Conservation (phyloP, 345 rosid species). For the Nephelium lappaceum region DNA sequence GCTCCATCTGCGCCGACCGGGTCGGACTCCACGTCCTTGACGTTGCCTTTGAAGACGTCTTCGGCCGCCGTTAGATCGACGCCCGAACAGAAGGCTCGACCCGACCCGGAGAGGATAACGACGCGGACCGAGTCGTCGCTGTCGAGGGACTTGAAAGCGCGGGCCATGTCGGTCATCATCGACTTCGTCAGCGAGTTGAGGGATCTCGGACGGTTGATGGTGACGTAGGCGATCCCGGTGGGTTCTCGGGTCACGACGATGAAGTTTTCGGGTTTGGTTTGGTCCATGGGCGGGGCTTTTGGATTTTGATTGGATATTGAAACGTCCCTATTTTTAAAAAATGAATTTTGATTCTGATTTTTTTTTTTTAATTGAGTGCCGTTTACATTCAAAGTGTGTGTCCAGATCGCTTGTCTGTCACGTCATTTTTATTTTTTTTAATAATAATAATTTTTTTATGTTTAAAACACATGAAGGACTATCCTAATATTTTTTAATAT, state of each 20-base stretch:
- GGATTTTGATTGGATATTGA: background rate
- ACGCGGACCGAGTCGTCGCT: constrained; percentile 62
- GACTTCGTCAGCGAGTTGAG: constrained; percentile 78
- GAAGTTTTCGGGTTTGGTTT: constrained; percentile 35
- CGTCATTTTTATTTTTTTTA: background rate
- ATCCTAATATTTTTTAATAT: too few species aligned
- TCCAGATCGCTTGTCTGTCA: background rate
- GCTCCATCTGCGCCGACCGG: constrained; percentile 82
- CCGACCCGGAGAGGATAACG: constrained; percentile 70
- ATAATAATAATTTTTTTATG: too few species aligned
- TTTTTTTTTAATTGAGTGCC: background rate
- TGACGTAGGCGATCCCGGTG: constrained; percentile 64
- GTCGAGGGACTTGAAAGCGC: constrained; percentile 57
- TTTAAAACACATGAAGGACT: too few species aligned
- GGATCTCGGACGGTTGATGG: constrained; percentile 90
- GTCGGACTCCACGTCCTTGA: constrained; percentile 74
- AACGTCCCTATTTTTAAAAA: background rate
- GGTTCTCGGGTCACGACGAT: constrained; percentile 61
- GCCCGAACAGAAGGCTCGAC: constrained; percentile 90
- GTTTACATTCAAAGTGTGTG: too few species aligned
- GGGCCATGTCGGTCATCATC: constrained; percentile 77
- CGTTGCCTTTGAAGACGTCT: constrained; percentile 91
- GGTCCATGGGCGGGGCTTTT: constrained; percentile 32
- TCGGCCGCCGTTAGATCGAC: constrained; percentile 87
- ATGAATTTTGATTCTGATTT: too few species aligned